Percentiles rank a stretch among this genome's conserved stretches.
phyloP scores from a whole-genome alignment of 1,284 basidiomycete genomes.

The Trametes versicolor region DNA sequence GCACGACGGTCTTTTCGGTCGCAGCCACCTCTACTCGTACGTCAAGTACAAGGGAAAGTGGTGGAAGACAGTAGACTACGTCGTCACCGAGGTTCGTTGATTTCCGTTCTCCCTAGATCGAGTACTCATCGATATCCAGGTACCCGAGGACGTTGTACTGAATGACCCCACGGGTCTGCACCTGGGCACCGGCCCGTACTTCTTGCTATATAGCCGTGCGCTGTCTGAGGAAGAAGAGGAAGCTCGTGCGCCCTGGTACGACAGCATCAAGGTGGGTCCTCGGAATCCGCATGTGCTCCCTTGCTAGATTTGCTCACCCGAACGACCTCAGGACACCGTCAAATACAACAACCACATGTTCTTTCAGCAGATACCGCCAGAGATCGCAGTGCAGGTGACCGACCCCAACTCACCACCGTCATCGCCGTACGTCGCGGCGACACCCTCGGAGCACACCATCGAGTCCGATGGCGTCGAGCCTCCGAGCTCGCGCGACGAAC shows the following conservation, averaged over 20 bases:
- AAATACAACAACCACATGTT: slow-evolving; percentile 47
- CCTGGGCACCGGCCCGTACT: slow-evolving; percentile 76
- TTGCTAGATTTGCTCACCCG: neutral
- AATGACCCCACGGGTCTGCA: slow-evolving; percentile 75
- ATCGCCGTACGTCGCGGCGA: slow-evolving; percentile 29
- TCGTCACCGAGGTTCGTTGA: slow-evolving; percentile 65
- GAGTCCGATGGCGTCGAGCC: slow-evolving; percentile 37
- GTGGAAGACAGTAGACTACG: slow-evolving; percentile 83
- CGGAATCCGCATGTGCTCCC: neutral
- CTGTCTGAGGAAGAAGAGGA: slow-evolving; percentile 49
- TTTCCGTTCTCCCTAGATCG: too few species aligned
- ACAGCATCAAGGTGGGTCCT: slow-evolving; percentile 50
- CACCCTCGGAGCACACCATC: slow-evolving; percentile 38
- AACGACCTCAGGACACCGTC: slow-evolving; percentile 38
- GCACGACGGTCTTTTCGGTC: slow-evolving; percentile 77
- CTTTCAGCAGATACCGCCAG: slow-evolving; percentile 39
- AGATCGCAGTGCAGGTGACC: slow-evolving; percentile 33
- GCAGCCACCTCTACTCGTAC: slow-evolving; percentile 80
- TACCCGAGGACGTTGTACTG: slow-evolving; percentile 71
- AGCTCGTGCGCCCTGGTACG: slow-evolving; percentile 50
- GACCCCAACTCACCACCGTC: slow-evolving; percentile 45
- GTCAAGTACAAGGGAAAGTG: slow-evolving; percentile 69
- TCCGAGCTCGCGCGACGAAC: slow-evolving; percentile 35
- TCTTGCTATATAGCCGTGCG: slow-evolving; percentile 74
- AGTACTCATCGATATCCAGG: slow-evolving; percentile 50